These are phyloP conservation scores for Onygena corvina DNA, from an alignment of 2,329 filamentous ascomycete species.

Conservation along the genomic window DNA sequence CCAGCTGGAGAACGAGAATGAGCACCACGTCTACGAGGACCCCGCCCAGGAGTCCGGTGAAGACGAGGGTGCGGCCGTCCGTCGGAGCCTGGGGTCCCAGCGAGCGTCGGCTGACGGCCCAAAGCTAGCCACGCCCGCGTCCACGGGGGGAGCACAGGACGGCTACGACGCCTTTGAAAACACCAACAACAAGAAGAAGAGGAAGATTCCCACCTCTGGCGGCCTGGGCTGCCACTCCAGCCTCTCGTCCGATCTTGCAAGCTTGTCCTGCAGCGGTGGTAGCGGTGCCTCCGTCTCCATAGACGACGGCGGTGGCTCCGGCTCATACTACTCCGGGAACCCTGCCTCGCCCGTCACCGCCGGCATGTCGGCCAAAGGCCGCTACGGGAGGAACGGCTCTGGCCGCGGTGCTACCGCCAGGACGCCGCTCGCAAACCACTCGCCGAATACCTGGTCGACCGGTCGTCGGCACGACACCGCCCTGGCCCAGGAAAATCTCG, in stretches of 20 bases:
- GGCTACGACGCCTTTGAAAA: slow-evolving; percentile 97
- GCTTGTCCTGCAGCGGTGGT: slow-evolving; percentile 46
- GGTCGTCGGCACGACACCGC: slow-evolving; percentile 39
- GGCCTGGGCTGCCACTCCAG: slow-evolving; percentile 50
- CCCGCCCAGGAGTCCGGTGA: slow-evolving; percentile 51
- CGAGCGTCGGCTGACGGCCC: slow-evolving; percentile 25
- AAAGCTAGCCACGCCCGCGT: slow-evolving; percentile 47
- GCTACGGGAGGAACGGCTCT: slow-evolving; percentile 53
- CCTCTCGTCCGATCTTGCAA: slow-evolving; percentile 52
- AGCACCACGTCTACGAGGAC: slow-evolving; percentile 38
- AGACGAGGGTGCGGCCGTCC: slow-evolving; percentile 40
- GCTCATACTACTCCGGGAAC: slow-evolving; percentile 46
- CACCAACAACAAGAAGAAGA: slow-evolving; percentile 98
- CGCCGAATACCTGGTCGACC: slow-evolving; percentile 44
- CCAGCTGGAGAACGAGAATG: slow-evolving; percentile 23
- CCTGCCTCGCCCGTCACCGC: slow-evolving; percentile 43
- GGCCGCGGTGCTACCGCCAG: slow-evolving; percentile 40
- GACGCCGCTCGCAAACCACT: slow-evolving; percentile 50
- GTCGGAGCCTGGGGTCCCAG: slow-evolving; percentile 32
- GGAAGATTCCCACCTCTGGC: slow-evolving; percentile 87
- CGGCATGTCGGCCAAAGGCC: slow-evolving; percentile 75
- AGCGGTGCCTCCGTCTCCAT: slow-evolving; percentile 35
- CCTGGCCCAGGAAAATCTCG: slow-evolving; percentile 27
- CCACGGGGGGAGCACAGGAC: slow-evolving; percentile 64
- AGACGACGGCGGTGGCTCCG: slow-evolving; percentile 37